These are phyloP conservation scores for Talaromyces sp. DNA, from an alignment of 2,329 filamentous ascomycete genomes.

Conservation along the genomic window DNA sequence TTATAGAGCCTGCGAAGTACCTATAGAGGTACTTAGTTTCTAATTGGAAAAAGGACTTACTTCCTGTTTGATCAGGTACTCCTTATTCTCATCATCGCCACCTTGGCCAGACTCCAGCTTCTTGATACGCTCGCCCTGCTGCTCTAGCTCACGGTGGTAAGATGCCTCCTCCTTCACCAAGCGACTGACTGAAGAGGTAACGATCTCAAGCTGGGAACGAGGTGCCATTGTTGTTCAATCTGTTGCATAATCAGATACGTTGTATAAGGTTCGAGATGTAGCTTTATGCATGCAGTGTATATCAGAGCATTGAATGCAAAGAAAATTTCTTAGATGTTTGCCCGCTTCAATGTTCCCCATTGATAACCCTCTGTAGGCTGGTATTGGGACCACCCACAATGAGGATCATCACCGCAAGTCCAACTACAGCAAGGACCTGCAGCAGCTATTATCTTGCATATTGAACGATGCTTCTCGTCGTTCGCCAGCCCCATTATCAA, in stretches of 20 bases:
- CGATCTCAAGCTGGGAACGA: conserved; percentile 80
- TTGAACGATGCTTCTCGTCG: not conserved
- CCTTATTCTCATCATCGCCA: conserved; percentile 76
- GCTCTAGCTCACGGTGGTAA: conserved; percentile 81
- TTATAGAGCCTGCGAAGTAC: too few relatives aligned
- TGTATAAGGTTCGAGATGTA: not conserved
- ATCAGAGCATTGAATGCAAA: not conserved
- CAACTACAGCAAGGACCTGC: not conserved
- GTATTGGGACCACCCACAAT: not conserved
- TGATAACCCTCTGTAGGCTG: not conserved
- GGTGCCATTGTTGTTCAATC: conserved; percentile 64
- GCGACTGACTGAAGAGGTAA: conserved; percentile 76
- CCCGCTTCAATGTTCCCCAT: not conserved
- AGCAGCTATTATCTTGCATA: not conserved
- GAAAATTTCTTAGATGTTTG: not conserved
- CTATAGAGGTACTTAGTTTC: too few relatives aligned
- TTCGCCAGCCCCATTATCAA: not conserved
- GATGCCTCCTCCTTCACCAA: conserved; percentile 89
- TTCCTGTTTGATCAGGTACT: conserved; percentile 83
- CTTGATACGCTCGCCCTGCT: conserved; percentile 72
- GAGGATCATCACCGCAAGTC: not conserved
- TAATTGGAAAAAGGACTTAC: conserved; percentile 61
- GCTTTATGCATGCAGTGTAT: not conserved
- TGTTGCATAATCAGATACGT: conserved; percentile 12
- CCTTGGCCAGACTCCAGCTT: conserved; percentile 67